These are phyloP conservation scores for Leccinum variicolor DNA, from an alignment of 768 basidiomycete genomes.

Conservation along the genomic window DNA sequence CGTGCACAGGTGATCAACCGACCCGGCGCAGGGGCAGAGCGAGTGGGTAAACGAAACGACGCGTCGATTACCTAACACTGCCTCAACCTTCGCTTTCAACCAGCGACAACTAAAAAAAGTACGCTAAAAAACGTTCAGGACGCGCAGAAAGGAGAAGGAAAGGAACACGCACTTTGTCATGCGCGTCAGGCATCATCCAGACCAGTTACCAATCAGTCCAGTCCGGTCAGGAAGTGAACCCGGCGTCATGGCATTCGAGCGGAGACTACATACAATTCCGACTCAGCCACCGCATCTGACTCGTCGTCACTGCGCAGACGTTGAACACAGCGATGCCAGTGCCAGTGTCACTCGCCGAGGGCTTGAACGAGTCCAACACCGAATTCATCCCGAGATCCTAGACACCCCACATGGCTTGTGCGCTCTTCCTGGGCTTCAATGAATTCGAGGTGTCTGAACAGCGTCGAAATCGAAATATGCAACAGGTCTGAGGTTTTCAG, in stretches of 20 bases:
- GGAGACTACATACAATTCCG: conserved; percentile 11
- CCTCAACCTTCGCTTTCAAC: conserved; percentile 17
- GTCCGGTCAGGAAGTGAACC: conserved; percentile 1
- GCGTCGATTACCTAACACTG: conserved; percentile 32
- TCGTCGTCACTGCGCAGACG: too few species aligned
- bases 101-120: conserved; percentile 17
- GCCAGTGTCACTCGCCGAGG: background rate
- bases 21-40: conserved; percentile 25
- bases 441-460: background rate
- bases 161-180: background rate
- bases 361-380: background rate
- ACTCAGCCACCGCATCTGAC: conserved; percentile 2
- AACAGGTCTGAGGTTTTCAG: background rate
- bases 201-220: conserved; percentile 13
- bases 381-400: background rate
- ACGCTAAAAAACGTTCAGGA: conserved; percentile 3
- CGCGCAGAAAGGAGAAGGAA: background rate
- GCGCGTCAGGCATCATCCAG: background rate
- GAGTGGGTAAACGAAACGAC: conserved; percentile 23
- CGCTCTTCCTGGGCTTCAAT: background rate
- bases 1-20: conserved; percentile 5
- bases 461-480: too few species aligned
- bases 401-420: background rate
- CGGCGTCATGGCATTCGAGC: conserved; percentile 4
- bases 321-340: too few species aligned